Evolutionary conservation across 306 rosid species (phyloP), one percentile per base, ranked within the genome.

Genomic region (Inga oerstediana): DNA sequence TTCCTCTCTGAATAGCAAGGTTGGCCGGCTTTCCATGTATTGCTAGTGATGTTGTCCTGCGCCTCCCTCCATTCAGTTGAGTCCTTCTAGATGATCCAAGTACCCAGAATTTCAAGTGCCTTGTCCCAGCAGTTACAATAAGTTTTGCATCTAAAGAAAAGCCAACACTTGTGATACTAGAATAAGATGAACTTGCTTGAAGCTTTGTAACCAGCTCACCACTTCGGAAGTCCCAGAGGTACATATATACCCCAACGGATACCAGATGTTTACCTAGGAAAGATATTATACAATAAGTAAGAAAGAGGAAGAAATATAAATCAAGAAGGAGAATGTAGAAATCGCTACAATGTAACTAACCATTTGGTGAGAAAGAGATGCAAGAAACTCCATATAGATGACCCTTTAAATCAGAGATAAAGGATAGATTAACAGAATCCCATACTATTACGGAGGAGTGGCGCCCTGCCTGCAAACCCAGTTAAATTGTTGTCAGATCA

Each of bases 291-390:
- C 71, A 76, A 80, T 68, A 56, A 81, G 73, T 39, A 87, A 80
- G 83, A 77, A 70, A 80, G 67, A 35, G 43, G 19, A 46, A 64
- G 58, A 43, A 78, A 72, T 10, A 70, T 67, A 85, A 77, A 17
- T 78, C 32, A 76, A 59, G 46, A 79, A 83, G 54, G 68, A 48
- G 72, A 62, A 67, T 68, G 72, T 77, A 83, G 73, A 68, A 61
- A 44, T 48, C 34, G 66, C 76, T 67, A 46, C 61, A 67, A 74
- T 59, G 78, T 70, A 72, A 85, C 90, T 86, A 85, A 93, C 95
- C 97, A 78, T 91, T 91, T 13, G 97, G 95, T 54, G 97, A 93
- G 84, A 93, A 89, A 22, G 91, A 86, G 82, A 91, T 89, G 87
- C 97, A 93, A 66, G 88, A 51, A 84, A 89, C 86, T 79, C 94